Evolutionary conservation across 2,329 filamentous ascomycete species (phyloP).

Genomic region (Scedosporium aurantiacum): DNA sequence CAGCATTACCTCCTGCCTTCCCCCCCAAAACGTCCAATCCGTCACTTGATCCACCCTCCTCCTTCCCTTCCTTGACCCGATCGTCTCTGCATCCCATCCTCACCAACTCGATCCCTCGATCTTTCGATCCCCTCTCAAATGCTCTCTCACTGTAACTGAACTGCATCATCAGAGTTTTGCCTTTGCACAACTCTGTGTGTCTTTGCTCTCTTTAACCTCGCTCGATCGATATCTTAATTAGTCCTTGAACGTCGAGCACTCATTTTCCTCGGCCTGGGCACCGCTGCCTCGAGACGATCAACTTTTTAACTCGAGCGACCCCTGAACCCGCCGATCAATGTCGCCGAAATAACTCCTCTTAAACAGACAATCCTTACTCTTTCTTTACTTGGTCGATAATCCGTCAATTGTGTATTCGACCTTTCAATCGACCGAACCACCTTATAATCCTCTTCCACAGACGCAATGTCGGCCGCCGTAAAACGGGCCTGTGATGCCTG

Average conservation of each 20-base stretch:
- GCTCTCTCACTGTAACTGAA: neutral
- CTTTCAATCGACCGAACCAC: neutral
- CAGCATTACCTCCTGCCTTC: neutral
- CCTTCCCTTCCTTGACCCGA: neutral
- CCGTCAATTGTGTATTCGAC: neutral
- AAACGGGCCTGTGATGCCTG: conserved; percentile 62
- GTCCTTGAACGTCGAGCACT: neutral
- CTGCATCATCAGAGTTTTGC: neutral
- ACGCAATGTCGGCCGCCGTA: conserved; percentile 38
- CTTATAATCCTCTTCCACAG: neutral
- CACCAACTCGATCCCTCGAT: neutral
- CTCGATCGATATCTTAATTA: neutral
- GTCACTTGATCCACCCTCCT: neutral
- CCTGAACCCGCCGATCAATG: neutral
- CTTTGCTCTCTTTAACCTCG: neutral
- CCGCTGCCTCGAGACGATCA: neutral
- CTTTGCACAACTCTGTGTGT: neutral
- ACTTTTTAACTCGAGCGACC: neutral
- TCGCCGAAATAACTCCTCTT: conserved; percentile 1
- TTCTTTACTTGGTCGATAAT: neutral
- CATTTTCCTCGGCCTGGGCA: neutral
- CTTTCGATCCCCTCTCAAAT: neutral
- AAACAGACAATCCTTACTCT: neutral
- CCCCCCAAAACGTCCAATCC: neutral
- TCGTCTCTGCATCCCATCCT: neutral